These are phyloP conservation scores for Pleurotus cornucopiae DNA, from an alignment of 768 basidiomycete species.

Conservation along the genomic window DNA sequence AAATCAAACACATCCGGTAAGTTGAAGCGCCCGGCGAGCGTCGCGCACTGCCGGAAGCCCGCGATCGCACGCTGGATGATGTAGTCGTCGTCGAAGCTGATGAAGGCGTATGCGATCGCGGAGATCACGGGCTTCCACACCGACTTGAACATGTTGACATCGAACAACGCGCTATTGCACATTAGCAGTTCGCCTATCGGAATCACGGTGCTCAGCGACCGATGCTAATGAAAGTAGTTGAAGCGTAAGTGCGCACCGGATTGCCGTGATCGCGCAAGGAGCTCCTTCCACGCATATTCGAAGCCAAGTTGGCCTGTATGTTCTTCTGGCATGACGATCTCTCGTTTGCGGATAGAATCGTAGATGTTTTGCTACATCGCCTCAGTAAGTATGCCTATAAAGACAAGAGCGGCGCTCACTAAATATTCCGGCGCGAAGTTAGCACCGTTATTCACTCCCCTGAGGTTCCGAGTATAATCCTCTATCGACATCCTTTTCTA, in stretches of 20 bases:
- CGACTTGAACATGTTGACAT: slow-evolving; percentile 90
- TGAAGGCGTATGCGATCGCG: slow-evolving; percentile 94
- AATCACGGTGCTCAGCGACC: too few relatives aligned
- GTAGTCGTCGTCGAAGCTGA: slow-evolving; percentile 94
- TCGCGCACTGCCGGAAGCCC: slow-evolving; percentile 96
- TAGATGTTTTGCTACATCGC: slow-evolving; percentile 73
- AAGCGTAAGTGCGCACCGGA: slow-evolving; percentile 47
- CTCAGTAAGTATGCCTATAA: not conserved
- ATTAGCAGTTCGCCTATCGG: slow-evolving; percentile 61
- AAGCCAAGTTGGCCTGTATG: slow-evolving; percentile 96
- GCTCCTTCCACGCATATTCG: slow-evolving; percentile 98
- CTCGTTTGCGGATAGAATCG: slow-evolving; percentile 89
- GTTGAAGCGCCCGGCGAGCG: slow-evolving; percentile 82
- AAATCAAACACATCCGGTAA: slow-evolving; percentile 97
- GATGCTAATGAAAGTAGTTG: too few relatives aligned
- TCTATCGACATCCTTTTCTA: slow-evolving; percentile 97
- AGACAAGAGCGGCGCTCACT: slow-evolving; percentile 29
- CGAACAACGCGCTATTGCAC: slow-evolving; percentile 78
- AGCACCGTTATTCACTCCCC: slow-evolving; percentile 84
- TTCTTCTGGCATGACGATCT: slow-evolving; percentile 97
- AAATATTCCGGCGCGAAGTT: slow-evolving; percentile 87
- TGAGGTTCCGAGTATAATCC: slow-evolving; percentile 87
- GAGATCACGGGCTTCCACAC: slow-evolving; percentile 92
- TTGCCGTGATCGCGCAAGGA: slow-evolving; percentile 75
- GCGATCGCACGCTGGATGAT: slow-evolving; percentile 92